phyloP scores from a whole-genome alignment of 2,329 filamentous ascomycete genomes.

The Aspergillus texensis region DNA sequence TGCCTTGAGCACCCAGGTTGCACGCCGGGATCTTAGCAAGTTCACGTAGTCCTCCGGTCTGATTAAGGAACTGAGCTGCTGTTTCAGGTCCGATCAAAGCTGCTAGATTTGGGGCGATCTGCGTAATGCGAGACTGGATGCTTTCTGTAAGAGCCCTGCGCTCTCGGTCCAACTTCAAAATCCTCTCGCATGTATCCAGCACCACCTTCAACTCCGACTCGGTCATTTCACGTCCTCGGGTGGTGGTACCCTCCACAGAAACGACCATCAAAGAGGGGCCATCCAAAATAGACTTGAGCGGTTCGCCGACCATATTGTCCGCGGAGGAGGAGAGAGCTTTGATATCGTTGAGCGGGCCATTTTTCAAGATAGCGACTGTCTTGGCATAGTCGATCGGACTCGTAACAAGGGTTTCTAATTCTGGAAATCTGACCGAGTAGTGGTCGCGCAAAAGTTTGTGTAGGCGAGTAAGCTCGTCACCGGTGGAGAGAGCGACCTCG shows the following conservation, averaged over 20 bases:
- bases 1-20: conserved; percentile 88
- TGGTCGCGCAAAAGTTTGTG: conserved; percentile 97
- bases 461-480: conserved; percentile 86
- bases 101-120: conserved; percentile 93
- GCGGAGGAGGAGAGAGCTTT: conserved; percentile 74
- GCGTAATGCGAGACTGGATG: conserved; percentile 93
- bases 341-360: conserved; percentile 88
- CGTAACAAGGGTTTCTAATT: conserved; percentile 85
- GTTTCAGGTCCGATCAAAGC: conserved; percentile 88
- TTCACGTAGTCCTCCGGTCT: conserved; percentile 82
- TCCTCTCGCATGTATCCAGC: conserved; percentile 80
- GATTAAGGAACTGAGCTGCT: conserved; percentile 94
- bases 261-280: conserved; percentile 94
- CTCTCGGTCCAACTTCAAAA: conserved; percentile 81
- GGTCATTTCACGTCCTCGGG: conserved; percentile 76
- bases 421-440: conserved; percentile 90
- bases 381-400: conserved; percentile 95
- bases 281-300: conserved; percentile 80
- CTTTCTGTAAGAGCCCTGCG: conserved; percentile 89
- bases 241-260: conserved; percentile 89
- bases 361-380: conserved; percentile 88
- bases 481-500: conserved; percentile 89
- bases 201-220: conserved; percentile 75
- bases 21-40: conserved; percentile 91
- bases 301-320: conserved; percentile 74